These are phyloP conservation scores for Yamadazyma atlantica DNA, from an alignment of 1,139 yeast genomes.

Conservation along the genomic window DNA sequence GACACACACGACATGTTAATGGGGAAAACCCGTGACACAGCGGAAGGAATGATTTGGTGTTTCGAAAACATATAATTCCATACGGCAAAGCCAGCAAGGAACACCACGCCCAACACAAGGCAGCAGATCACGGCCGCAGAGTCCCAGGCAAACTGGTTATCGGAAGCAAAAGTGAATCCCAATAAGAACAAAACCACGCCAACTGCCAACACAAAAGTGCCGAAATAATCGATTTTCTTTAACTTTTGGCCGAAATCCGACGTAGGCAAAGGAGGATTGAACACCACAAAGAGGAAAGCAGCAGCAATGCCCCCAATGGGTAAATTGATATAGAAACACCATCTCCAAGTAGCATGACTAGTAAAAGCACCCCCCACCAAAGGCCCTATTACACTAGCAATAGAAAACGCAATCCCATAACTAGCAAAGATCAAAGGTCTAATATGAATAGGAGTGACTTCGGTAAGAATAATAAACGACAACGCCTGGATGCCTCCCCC, in stretches of 20 bases:
- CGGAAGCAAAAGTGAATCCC: constrained; percentile 41
- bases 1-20: constrained; percentile 23
- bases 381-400: constrained; percentile 59
- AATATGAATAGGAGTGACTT: constrained; percentile 29
- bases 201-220: constrained; percentile 45
- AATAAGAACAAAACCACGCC: constrained; percentile 44
- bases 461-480: constrained; percentile 28
- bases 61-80: constrained; percentile 30
- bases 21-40: constrained; percentile 23
- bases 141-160: constrained; percentile 50
- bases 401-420: constrained; percentile 36
- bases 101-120: constrained; percentile 44
- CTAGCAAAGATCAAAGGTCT: constrained; percentile 36
- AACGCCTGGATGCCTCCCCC: constrained; percentile 34
- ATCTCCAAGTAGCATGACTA: constrained; percentile 56
- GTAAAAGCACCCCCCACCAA: constrained; percentile 55
- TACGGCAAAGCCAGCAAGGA: constrained; percentile 18
- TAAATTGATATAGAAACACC: constrained; percentile 67
- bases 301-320: constrained; percentile 39
- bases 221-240: constrained; percentile 48
- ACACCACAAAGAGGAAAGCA: constrained; percentile 24
- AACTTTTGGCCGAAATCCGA: constrained; percentile 28
- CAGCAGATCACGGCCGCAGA: constrained; percentile 48
- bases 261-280: constrained; percentile 34
- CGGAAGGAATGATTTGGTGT: constrained; percentile 28